phyloP scores from a whole-genome alignment of 176 grass and related monocot genomes.

The Alopecurus myosuroides region DNA sequence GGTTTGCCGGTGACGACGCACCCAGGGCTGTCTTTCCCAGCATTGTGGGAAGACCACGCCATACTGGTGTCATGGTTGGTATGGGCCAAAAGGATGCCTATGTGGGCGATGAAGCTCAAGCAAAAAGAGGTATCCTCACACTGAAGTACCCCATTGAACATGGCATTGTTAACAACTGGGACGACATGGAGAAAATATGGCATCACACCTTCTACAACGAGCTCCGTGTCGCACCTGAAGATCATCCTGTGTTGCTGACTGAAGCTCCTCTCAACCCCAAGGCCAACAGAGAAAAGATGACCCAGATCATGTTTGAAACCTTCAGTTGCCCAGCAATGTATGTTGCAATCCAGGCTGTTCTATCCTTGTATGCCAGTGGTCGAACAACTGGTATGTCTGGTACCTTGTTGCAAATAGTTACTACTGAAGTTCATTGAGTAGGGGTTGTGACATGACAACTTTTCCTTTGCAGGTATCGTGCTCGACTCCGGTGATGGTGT shows the following conservation, averaged over 20 bases:
- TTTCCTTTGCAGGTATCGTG: slow-evolving; percentile 55
- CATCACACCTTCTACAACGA: slow-evolving; percentile 88
- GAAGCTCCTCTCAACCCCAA: slow-evolving; percentile 89
- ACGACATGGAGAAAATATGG: slow-evolving; percentile 96
- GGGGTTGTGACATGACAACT: neutral
- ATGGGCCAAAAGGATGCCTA: slow-evolving; percentile 97
- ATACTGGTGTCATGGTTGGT: slow-evolving; percentile 86
- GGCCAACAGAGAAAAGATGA: slow-evolving; percentile 91
- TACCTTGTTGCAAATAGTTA: neutral
- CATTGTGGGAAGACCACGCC: slow-evolving; percentile 79
- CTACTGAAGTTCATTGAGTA: neutral
- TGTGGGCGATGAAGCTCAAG: slow-evolving; percentile 83
- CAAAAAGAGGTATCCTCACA: slow-evolving; percentile 85
- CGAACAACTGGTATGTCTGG: slow-evolving; percentile 70
- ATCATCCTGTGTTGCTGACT: slow-evolving; percentile 71
- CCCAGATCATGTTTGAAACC: slow-evolving; percentile 92
- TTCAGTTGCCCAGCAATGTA: slow-evolving; percentile 81
- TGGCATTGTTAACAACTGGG: slow-evolving; percentile 82
- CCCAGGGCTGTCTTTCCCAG: slow-evolving; percentile 87
- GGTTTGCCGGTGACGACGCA: slow-evolving; percentile 83
- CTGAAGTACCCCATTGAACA: slow-evolving; percentile 88
- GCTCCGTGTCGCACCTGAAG: slow-evolving; percentile 76
- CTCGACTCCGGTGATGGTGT: slow-evolving; percentile 88
- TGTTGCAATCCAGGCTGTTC: slow-evolving; percentile 82
- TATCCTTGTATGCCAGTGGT: slow-evolving; percentile 81